Evolutionary conservation across 2,329 filamentous ascomycete genomes (phyloP), one percentile per base, ranked within the genome.

Genomic region (Curvularia verruculosa): DNA sequence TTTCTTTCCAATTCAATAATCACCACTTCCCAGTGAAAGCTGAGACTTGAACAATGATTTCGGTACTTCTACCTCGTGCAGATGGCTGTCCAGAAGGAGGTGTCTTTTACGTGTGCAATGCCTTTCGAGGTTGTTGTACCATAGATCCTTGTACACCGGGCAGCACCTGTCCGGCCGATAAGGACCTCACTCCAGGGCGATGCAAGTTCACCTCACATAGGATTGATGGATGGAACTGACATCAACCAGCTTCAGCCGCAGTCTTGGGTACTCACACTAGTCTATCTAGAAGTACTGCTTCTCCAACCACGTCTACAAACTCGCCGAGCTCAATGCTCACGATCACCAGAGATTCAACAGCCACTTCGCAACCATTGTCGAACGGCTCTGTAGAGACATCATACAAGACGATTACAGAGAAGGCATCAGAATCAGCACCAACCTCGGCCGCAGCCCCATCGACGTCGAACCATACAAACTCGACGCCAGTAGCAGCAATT

Each of bases 41-140:
- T 21, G 19, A 26, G 48, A 18, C 15, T 37, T 5, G 10, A 50
- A 49, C 18, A 18, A 73, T 72, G 68, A 34, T 51, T 34, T 21
- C 26, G 8, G 39, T 48, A 37, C 37, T 55, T 2, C 19, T 43
- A n/a, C 51, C 53, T 23, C 56, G 63, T n/a, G 36, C 48, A 18
- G 31, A 15, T 21, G 58, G 56, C 26, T 70, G 67, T 12, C 63
- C 61, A 1, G 47, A 46, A 13, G 65, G 68, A 12, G 66, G 65
- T 19, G 37, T 43, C 7, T 69, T 64, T 24, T 71, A 72, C 41
- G 56, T 39, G 10, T 73, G 71, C 40, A 47, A 52, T 34, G 59
- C 54, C 1, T 73, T 64, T 37, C 31, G 34, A 28, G 71, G 70
- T 28, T 73, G 70, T 45, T 74, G 69, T 45, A n/a, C 63, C 13